Percentiles rank a stretch among this genome's conserved stretches.
phyloP scores from a whole-genome alignment of 306 rosid species.

The Hippophae tibetana region DNA sequence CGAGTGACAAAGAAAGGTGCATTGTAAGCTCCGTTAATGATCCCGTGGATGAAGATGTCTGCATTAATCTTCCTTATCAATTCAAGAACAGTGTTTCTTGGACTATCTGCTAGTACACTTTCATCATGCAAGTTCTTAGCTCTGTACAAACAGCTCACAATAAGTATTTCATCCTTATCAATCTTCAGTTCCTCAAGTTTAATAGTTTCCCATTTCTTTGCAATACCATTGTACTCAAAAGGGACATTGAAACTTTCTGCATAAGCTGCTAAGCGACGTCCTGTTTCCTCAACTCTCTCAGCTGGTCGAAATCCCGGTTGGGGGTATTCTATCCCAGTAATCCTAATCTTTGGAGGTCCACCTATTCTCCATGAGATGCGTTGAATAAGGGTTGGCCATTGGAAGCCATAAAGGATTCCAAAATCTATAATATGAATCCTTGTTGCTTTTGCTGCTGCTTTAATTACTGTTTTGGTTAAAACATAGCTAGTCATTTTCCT shows the following conservation, averaged over 20 bases:
- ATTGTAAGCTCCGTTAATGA: conserved; percentile 70
- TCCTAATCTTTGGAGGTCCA: conserved; percentile 78
- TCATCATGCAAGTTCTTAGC: conserved; percentile 83
- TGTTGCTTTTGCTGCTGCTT: conserved; percentile 24
- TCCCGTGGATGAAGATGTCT: conserved; percentile 62
- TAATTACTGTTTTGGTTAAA: conserved; percentile 50
- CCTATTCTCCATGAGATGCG: conserved; percentile 40
- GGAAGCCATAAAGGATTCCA: conserved; percentile 93
- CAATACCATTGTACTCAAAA: conserved; percentile 75
- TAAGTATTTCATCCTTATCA: conserved; percentile 53
- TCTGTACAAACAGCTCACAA: conserved; percentile 65
- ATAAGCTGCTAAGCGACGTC: conserved; percentile 67
- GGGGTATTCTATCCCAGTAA: conserved; percentile 91
- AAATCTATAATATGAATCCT: conserved; percentile 77
- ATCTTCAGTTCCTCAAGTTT: conserved; percentile 77
- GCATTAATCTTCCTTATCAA: conserved; percentile 71
- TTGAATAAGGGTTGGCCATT: conserved; percentile 88
- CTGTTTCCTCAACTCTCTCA: conserved; percentile 81
- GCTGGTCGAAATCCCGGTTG: conserved; percentile 97
- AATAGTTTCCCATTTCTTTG: conserved; percentile 81
- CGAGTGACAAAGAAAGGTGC: conserved; percentile 96
- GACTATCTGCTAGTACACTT: conserved; percentile 62
- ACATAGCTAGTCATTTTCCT: conserved; percentile 57
- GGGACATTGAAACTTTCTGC: conserved; percentile 66
- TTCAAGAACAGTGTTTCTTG: conserved; percentile 53